Conservation (phyloP, 1,284 basidiomycete species). For the Ustilago cynodontis region DNA sequence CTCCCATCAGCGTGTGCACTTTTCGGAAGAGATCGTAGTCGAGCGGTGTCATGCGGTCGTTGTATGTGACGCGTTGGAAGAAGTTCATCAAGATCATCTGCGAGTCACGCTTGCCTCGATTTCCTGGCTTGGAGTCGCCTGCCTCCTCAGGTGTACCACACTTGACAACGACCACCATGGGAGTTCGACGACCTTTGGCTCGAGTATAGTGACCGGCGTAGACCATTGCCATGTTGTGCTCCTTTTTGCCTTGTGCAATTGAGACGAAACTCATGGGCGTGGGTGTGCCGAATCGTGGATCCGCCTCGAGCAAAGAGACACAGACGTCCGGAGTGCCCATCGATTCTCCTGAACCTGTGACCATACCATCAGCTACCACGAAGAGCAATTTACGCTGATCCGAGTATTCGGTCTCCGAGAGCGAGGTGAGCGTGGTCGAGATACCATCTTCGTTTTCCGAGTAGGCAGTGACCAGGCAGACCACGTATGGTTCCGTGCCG, state of each 20-base stretch:
- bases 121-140: constrained; percentile 91
- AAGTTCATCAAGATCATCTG: constrained; percentile 99
- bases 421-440: constrained; percentile 90
- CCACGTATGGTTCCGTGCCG: constrained; percentile 83
- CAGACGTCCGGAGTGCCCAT: constrained; percentile 95
- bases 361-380: constrained; percentile 98
- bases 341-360: constrained; percentile 95
- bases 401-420: constrained; percentile 89
- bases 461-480: constrained; percentile 97
- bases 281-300: constrained; percentile 94
- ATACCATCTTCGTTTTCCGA: constrained; percentile 95
- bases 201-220: constrained; percentile 95
- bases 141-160: constrained; percentile 84
- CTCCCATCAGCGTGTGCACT: constrained; percentile 94
- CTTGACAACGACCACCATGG: constrained; percentile 96
- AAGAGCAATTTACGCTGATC: constrained; percentile 92
- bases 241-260: constrained; percentile 88
- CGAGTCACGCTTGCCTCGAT: constrained; percentile 97
- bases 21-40: constrained; percentile 99
- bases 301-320: constrained; percentile 89
- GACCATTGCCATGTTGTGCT: constrained; percentile 94
- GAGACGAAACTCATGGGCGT: constrained; percentile 94
- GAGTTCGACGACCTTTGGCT: constrained; percentile 82
- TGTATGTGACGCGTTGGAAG: constrained; percentile 97
- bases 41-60: constrained; percentile 96